These are phyloP conservation scores for Stipa capillata DNA, from an alignment of 176 grass and related monocot genomes.

Conservation along the genomic window DNA sequence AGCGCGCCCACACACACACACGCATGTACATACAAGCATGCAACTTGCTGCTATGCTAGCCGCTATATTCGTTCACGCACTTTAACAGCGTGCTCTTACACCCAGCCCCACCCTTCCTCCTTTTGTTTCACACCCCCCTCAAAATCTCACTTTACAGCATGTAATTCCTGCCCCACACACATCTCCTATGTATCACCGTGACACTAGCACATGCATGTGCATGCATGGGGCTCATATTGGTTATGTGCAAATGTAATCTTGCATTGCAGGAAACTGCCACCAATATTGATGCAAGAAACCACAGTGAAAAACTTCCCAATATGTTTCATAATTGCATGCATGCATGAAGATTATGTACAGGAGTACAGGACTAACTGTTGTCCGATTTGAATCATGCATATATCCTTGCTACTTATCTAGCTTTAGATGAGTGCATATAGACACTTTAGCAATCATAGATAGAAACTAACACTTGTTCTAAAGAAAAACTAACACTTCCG, in stretches of 20 bases:
- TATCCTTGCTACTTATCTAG: neutral
- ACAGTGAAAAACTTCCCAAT: neutral
- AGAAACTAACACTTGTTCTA: no score
- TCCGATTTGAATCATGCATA: neutral
- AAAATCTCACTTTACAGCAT: neutral
- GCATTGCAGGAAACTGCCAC: neutral
- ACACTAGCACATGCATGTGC: neutral
- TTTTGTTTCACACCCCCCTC: conserved; percentile 35
- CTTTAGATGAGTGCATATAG: neutral
- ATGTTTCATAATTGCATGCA: neutral
- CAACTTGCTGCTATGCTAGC: conserved; percentile 7
- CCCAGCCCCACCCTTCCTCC: neutral
- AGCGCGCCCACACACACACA: conserved; percentile 1
- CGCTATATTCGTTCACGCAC: neutral
- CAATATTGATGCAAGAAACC: neutral
- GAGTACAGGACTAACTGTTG: no score
- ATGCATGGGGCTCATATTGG: neutral
- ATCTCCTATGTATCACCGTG: neutral
- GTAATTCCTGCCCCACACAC: neutral
- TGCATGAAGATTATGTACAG: no score
- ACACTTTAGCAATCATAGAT: no score
- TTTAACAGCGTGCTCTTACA: conserved; percentile 77
- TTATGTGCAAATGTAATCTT: neutral
- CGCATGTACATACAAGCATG: neutral
- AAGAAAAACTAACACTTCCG: neutral